Evolutionary conservation across 2,329 filamentous ascomycete genomes (phyloP).

Genomic region (Monilinia aucupariae): DNA sequence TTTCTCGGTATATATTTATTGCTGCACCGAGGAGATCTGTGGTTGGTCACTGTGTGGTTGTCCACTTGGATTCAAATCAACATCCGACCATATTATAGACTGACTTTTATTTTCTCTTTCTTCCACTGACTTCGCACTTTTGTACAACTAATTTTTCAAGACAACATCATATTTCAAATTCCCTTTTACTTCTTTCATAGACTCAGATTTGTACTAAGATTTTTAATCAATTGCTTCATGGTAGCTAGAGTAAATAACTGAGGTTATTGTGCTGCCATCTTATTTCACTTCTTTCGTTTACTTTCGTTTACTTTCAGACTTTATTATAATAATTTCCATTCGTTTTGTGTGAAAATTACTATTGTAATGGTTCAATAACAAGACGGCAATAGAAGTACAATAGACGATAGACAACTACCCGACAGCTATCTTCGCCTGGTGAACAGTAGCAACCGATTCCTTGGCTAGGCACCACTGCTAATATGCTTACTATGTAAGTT

Average conservation of each 20-base stretch:
- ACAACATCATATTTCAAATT: not conserved
- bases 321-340: not conserved
- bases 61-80: not conserved
- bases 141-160: constrained; percentile 1
- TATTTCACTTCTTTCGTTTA: not conserved
- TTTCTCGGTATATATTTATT: not conserved
- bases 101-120: not conserved
- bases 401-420: not conserved
- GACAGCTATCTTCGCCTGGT: not conserved
- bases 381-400: not conserved
- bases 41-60: not conserved
- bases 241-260: not conserved
- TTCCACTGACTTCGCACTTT: not conserved
- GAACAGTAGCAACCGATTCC: not conserved
- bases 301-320: not conserved
- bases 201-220: not conserved
- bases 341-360: not conserved
- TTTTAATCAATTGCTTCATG: constrained; percentile 4
- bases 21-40: not conserved
- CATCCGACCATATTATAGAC: not conserved
- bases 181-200: not conserved
- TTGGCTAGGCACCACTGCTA: not conserved
- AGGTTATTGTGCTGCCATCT: not conserved
- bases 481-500: constrained; percentile 25
- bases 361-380: not conserved